Conservation (phyloP, 1,284 basidiomycete genomes). For the Austroboletus novae-zelandiae region DNA sequence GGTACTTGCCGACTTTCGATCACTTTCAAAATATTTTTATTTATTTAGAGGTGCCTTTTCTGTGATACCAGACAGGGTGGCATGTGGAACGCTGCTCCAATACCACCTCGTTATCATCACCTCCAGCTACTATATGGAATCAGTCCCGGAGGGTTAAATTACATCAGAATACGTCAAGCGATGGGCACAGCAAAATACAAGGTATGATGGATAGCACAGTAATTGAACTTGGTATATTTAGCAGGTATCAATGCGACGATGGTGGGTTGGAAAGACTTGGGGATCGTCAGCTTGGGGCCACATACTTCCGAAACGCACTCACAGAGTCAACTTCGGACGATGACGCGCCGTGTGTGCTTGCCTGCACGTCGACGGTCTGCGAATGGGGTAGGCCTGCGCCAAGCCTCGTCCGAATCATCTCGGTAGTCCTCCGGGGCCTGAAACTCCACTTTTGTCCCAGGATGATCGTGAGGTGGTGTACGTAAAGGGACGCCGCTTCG, state of each 20-base stretch:
- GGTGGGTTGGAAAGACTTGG: constrained; percentile 1
- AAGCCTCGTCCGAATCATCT: constrained; percentile 57
- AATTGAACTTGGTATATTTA: constrained; percentile 20
- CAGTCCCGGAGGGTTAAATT: constrained; percentile 9
- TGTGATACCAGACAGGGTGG: constrained; percentile 3
- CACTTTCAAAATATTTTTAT: background rate
- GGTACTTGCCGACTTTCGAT: constrained; percentile 25
- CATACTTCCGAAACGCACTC: background rate
- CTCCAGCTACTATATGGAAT: constrained; percentile 13
- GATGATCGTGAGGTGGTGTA: constrained; percentile 45
- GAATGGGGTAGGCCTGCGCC: constrained; percentile 65
- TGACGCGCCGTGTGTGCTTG: constrained; percentile 67
- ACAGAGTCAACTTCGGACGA: constrained; percentile 45
- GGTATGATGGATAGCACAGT: constrained; percentile 21
- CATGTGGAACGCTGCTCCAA: constrained; percentile 9
- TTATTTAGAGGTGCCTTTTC: constrained; percentile 5
- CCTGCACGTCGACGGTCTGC: constrained; percentile 67
- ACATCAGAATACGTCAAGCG: constrained; percentile 14
- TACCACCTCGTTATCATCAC: constrained; percentile 7
- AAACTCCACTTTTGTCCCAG: constrained; percentile 39
- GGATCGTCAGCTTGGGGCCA: constrained; percentile 3
- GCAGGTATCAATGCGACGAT: constrained; percentile 23
- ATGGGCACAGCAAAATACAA: constrained; percentile 20
- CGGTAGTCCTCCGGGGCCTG: constrained; percentile 41
- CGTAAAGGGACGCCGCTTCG: constrained; percentile 37